phyloP scores from a whole-genome alignment of 306 rosid genomes.

The Citrullus amarus region DNA sequence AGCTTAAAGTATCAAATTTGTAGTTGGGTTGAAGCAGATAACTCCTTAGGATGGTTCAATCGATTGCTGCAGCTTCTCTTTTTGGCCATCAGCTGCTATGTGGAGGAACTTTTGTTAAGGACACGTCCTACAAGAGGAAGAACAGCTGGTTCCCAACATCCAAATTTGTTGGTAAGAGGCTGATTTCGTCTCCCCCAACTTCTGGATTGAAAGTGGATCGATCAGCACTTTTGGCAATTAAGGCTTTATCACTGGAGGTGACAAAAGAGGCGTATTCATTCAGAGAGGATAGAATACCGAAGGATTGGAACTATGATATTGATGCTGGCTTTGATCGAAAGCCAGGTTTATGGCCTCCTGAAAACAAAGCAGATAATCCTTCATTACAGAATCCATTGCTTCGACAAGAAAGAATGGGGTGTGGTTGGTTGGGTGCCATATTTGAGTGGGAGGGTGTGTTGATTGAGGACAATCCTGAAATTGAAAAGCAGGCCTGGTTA shows the following conservation, averaged over 20 bases:
- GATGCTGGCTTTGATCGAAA: slow-evolving; percentile 48
- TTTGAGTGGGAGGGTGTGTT: slow-evolving; percentile 97
- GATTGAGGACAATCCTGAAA: slow-evolving; percentile 66
- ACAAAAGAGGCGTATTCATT: slow-evolving; percentile 63
- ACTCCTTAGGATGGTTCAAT: slow-evolving; percentile 48
- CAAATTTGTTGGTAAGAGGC: slow-evolving; percentile 40
- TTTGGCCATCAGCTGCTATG: slow-evolving; percentile 55
- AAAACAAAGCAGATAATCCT: slow-evolving; percentile 69
- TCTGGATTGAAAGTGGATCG: slow-evolving; percentile 25
- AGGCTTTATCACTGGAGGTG: slow-evolving; percentile 65
- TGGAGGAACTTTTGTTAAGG: slow-evolving; percentile 35
- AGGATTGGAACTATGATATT: slow-evolving; percentile 34
- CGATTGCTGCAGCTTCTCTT: slow-evolving; percentile 70
- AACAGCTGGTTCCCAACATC: slow-evolving; percentile 21
- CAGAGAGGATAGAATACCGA: slow-evolving; percentile 53
- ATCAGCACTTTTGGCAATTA: slow-evolving; percentile 25
- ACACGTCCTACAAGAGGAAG: slow-evolving; percentile 39
- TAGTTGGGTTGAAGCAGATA: slow-evolving; percentile 12
- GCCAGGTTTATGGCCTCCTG: slow-evolving; percentile 81
- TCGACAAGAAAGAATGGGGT: slow-evolving; percentile 91
- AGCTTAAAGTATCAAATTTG: not conserved
- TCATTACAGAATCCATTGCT: slow-evolving; percentile 76
- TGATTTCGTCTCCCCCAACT: slow-evolving; percentile 30
- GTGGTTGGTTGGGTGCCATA: slow-evolving; percentile 93
- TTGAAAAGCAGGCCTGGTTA: slow-evolving; percentile 83